These are phyloP conservation scores for Trichoderma atroviride DNA, from an alignment of 2,329 filamentous ascomycete genomes.

Conservation along the genomic window DNA sequence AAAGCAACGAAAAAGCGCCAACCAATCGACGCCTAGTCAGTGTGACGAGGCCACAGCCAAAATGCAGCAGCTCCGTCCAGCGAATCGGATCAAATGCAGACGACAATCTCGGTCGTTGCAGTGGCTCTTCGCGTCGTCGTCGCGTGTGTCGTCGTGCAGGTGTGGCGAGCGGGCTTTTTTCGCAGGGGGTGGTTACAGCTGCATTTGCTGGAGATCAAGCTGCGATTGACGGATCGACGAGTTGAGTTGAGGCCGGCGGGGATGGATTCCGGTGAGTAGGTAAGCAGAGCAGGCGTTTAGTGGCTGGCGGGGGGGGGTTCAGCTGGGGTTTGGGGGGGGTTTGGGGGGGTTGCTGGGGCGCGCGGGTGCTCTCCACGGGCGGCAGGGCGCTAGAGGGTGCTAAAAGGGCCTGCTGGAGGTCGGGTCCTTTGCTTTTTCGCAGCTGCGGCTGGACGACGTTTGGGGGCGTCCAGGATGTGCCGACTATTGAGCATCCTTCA, in stretches of 20 bases:
- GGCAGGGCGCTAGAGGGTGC: background rate
- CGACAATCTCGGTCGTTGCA: background rate
- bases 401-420: background rate
- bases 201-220: background rate
- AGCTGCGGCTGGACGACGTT: conserved; percentile 1
- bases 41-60: background rate
- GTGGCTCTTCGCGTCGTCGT: conserved; percentile 10
- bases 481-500: background rate
- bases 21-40: conserved; percentile 13
- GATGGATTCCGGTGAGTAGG: conserved; percentile 15
- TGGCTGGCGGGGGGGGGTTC: background rate
- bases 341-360: too few relatives aligned
- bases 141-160: conserved; percentile 13
- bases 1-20: background rate
- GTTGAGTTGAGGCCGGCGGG: background rate
- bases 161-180: background rate
- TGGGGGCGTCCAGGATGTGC: background rate
- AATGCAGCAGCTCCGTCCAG: background rate
- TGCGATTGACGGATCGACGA: conserved; percentile 21
- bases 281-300: conserved; percentile 10
- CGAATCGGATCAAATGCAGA: background rate
- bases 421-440: background rate
- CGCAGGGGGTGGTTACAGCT: conserved; percentile 19
- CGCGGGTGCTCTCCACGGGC: too few relatives aligned
- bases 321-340: background rate